Conservation (phyloP, 495 filamentous ascomycete genomes). For the Staphylotrichum longicolle region DNA sequence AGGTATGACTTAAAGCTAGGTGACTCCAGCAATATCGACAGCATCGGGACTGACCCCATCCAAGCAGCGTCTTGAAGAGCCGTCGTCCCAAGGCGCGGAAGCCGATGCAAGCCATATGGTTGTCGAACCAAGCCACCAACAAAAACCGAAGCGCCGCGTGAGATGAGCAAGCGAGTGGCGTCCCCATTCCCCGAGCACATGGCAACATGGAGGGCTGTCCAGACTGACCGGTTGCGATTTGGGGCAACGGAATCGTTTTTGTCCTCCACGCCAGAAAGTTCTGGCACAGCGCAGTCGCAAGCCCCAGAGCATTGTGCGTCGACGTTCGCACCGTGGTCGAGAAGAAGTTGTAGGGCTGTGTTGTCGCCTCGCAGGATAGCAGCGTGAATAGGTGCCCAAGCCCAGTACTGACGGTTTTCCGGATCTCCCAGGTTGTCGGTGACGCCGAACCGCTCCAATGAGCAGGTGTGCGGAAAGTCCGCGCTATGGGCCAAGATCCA, state of each 20-base stretch:
- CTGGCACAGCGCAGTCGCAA: background rate
- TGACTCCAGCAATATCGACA: background rate
- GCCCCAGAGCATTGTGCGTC: background rate
- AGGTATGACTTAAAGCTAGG: background rate
- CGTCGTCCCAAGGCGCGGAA: background rate
- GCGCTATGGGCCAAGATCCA: background rate
- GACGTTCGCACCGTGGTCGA: conserved; percentile 3
- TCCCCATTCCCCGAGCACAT: conserved; percentile 3
- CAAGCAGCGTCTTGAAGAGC: background rate
- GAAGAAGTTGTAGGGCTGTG: background rate
- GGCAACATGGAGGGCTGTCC: conserved; percentile 13
- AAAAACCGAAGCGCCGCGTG: background rate
- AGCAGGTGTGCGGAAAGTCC: no score
- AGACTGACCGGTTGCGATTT: background rate
- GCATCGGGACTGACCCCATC: background rate
- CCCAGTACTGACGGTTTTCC: background rate
- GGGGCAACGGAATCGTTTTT: background rate
- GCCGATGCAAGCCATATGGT: background rate
- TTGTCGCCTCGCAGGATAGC: background rate
- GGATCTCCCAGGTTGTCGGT: background rate
- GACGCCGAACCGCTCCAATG: background rate
- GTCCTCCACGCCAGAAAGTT: background rate
- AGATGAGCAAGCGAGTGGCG: background rate
- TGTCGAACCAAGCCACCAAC: background rate
- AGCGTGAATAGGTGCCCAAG: conserved; percentile 2